phyloP scores from a whole-genome alignment of 805 yeast species.

The Huiozyma sinensis region DNA sequence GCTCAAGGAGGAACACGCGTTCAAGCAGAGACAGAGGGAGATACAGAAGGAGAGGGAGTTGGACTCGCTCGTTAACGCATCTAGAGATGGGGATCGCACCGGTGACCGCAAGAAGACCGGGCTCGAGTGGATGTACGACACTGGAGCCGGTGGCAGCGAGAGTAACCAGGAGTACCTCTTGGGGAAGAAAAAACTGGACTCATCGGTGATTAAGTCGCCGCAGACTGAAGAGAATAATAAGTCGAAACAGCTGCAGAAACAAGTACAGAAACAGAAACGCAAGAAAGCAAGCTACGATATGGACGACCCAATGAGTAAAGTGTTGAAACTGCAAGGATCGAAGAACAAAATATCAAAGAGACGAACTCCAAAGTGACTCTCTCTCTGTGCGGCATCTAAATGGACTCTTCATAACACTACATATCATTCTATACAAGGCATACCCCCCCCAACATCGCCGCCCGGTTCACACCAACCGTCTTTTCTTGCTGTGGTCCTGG shows the following conservation, averaged over 20 bases:
- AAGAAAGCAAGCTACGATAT: slow-evolving; percentile 10
- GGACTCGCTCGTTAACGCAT: slow-evolving; percentile 43
- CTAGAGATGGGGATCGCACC: slow-evolving; percentile 25
- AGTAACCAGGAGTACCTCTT: slow-evolving; percentile 9
- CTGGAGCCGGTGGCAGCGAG: slow-evolving; percentile 7
- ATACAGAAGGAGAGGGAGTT: slow-evolving; percentile 50
- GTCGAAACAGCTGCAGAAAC: slow-evolving; percentile 1
- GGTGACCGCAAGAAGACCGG: slow-evolving; percentile 29
- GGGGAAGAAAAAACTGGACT: slow-evolving; percentile 15
- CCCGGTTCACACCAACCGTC: neutral
- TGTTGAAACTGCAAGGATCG: neutral
- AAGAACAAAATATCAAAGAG: neutral
- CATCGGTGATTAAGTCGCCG: slow-evolving; percentile 4
- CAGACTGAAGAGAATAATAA: neutral
- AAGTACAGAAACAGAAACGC: neutral
- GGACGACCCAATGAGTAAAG: slow-evolving; percentile 23
- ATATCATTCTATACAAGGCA: neutral
- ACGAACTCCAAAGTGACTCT: neutral
- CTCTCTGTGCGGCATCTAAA: no score
- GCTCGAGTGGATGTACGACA: slow-evolving; percentile 80
- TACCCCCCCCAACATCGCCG: neutral
- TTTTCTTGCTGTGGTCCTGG: slow-evolving; percentile 1
- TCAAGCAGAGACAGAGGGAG: slow-evolving; percentile 54
- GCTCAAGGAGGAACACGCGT: slow-evolving; percentile 54
- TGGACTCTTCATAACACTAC: neutral